phyloP scores from a whole-genome alignment of 805 yeast genomes.

The Yarrowia porcina region DNA sequence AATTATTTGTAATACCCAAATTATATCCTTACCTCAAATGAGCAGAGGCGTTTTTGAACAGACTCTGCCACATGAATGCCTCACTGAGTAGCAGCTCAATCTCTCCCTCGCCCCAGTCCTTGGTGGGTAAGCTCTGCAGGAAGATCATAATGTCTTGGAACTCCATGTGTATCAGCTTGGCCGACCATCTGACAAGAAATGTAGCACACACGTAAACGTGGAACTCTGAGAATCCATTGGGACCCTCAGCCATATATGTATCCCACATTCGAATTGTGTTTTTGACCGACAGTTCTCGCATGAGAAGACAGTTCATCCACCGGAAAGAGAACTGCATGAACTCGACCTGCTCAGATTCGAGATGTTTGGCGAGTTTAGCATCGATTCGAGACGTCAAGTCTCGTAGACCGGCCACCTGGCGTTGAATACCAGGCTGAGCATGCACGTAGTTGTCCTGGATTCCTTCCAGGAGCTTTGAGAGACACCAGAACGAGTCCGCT shows the following conservation, averaged over 20 bases:
- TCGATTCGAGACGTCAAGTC: slow-evolving; percentile 81
- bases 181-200: slow-evolving; percentile 83
- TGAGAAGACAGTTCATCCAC: slow-evolving; percentile 97
- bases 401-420: slow-evolving; percentile 80
- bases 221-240: slow-evolving; percentile 79
- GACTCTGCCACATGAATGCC: slow-evolving; percentile 94
- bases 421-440: slow-evolving; percentile 94
- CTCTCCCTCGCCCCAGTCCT: slow-evolving; percentile 81
- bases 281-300: slow-evolving; percentile 82
- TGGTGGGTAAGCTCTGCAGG: slow-evolving; percentile 85
- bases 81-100: slow-evolving; percentile 89
- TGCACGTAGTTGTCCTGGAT: slow-evolving; percentile 96
- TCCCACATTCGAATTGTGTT: slow-evolving; percentile 97
- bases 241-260: slow-evolving; percentile 62
- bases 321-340: slow-evolving; percentile 93
- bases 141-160: slow-evolving; percentile 93
- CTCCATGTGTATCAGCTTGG: slow-evolving; percentile 74
- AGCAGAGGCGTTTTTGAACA: slow-evolving; percentile 86
- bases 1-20: not conserved
- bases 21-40: slow-evolving; percentile 52
- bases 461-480: slow-evolving; percentile 84
- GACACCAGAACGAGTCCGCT: slow-evolving; percentile 97
- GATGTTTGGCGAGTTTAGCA: slow-evolving; percentile 64
- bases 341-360: slow-evolving; percentile 79
- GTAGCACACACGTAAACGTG: slow-evolving; percentile 98